A percentile compares a stretch with the other conserved stretches of the same genome.
These are phyloP conservation scores for Anthracocystis panici-leucophaei DNA, from an alignment of 1,284 basidiomycete species.

Conservation along the genomic window DNA sequence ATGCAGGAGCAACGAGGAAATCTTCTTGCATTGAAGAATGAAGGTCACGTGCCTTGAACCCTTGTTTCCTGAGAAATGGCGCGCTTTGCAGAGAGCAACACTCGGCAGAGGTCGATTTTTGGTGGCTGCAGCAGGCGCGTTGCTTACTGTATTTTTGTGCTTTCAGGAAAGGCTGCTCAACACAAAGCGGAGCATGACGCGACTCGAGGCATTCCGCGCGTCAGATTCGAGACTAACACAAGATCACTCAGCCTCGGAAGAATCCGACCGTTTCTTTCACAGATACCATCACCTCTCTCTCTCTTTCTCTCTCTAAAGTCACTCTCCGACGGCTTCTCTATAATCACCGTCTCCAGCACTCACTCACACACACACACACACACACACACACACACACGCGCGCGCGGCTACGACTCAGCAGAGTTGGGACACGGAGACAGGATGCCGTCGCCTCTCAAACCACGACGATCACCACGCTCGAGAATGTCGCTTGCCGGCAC, in stretches of 20 bases:
- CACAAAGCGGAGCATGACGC: conserved; percentile 17
- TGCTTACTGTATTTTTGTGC: conserved; percentile 1
- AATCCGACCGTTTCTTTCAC: conserved; percentile 5
- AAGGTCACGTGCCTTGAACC: conserved; percentile 29
- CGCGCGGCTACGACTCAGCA: background rate
- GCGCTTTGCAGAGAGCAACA: conserved; percentile 41
- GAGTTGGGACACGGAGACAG: background rate
- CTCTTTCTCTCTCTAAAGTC: background rate
- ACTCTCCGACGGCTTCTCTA: background rate
- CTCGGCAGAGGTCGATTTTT: background rate
- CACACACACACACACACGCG: background rate
- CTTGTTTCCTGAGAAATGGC: background rate
- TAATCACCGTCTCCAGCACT: background rate
- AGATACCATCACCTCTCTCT: background rate
- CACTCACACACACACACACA: background rate
- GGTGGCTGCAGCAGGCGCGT: conserved; percentile 12
- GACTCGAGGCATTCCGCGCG: conserved; percentile 20
- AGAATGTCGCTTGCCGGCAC: conserved; percentile 47
- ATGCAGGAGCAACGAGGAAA: background rate
- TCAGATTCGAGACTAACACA: conserved; percentile 36
- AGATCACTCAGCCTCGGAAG: conserved; percentile 3
- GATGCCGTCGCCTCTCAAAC: conserved; percentile 52
- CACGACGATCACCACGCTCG: conserved; percentile 47
- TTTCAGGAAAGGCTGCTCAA: background rate
- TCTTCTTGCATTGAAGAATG: conserved; percentile 2